These are phyloP conservation scores for Peronosclerospora sorghi DNA, from an alignment of 352 stramenopile genomes.

Conservation along the genomic window DNA sequence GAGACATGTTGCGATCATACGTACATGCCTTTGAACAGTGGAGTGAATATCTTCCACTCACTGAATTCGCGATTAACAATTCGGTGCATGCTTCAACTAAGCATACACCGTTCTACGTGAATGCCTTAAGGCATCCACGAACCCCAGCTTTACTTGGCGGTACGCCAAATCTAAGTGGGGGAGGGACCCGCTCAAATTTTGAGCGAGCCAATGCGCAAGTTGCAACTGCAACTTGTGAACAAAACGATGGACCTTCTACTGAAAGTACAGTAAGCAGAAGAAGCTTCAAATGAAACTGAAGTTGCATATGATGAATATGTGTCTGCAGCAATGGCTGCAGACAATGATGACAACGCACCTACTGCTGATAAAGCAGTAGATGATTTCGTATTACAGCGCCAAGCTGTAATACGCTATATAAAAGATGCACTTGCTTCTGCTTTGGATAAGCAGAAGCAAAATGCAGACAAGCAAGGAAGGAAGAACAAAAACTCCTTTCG, in stretches of 20 bases:
- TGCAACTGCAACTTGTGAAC: not conserved
- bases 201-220: not conserved
- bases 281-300: not conserved
- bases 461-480: not conserved
- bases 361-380: not conserved
- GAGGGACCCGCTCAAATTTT: not conserved
- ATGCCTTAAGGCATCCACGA: not conserved
- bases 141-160: not conserved
- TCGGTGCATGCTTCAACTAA: not conserved
- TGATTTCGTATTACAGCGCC: not conserved
- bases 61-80: not conserved
- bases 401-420: not conserved
- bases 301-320: not conserved
- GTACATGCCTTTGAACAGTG: not conserved
- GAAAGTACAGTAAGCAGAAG: not conserved
- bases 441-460: not conserved
- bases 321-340: no score
- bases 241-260: not conserved
- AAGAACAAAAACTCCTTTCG: not conserved
- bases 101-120: not conserved
- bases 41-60: not conserved
- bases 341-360: not conserved
- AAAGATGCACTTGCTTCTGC: not conserved
- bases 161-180: not conserved
- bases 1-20: not conserved